These are phyloP conservation scores for Fraxinus nigra DNA, from an alignment of 305 asterid genomes.

Conservation along the genomic window DNA sequence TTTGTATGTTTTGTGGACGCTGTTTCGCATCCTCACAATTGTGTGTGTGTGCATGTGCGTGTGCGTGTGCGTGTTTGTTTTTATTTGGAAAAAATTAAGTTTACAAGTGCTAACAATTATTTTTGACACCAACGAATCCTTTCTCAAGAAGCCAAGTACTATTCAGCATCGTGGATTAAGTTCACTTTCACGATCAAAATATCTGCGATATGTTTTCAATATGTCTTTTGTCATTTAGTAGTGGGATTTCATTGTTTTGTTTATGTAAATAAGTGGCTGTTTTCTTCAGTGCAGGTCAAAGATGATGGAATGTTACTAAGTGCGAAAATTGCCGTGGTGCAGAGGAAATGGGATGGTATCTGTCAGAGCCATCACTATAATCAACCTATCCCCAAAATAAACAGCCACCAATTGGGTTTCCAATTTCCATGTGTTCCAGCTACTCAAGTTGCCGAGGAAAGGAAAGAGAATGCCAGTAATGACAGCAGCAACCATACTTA, in stretches of 20 bases:
- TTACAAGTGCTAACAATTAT: background rate
- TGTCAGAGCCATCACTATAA: slow-evolving; percentile 53
- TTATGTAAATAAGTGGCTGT: slow-evolving; percentile 31
- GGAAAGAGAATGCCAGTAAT: slow-evolving; percentile 30
- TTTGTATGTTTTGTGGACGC: background rate
- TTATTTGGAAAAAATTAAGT: background rate
- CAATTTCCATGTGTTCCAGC: slow-evolving; percentile 47
- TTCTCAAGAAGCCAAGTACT: background rate
- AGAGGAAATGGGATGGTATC: slow-evolving; percentile 64
- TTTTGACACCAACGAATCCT: background rate
- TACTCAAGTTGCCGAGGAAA: slow-evolving; percentile 43
- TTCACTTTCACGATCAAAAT: background rate
- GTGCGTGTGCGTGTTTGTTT: background rate
- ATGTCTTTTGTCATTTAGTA: background rate
- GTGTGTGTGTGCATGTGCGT: background rate
- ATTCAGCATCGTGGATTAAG: background rate
- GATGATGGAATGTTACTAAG: slow-evolving; percentile 54
- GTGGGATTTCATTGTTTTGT: background rate
- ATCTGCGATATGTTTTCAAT: background rate
- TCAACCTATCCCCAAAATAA: slow-evolving; percentile 36
- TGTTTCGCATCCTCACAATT: background rate
- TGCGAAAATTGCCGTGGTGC: slow-evolving; percentile 44
- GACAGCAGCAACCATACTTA: slow-evolving; percentile 20
- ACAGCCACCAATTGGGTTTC: slow-evolving; percentile 21
- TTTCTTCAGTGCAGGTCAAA: slow-evolving; percentile 72